A percentile compares a stretch with the other conserved stretches of the same genome.
Evolutionary conservation across 1,284 basidiomycete species (phyloP).

Genomic region (Marasmius fiardii): DNA sequence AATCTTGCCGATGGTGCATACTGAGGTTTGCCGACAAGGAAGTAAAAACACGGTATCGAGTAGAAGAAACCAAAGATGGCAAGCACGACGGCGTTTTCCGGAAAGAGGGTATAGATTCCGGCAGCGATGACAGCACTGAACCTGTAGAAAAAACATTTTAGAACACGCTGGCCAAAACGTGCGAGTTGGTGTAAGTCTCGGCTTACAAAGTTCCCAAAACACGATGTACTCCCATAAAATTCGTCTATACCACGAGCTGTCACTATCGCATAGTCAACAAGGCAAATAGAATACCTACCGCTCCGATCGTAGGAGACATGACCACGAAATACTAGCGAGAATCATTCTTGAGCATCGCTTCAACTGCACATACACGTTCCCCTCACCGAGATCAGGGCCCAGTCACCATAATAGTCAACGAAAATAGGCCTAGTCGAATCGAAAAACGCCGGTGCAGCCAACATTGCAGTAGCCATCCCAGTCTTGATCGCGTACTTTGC

Average conservation of each 20-base stretch:
- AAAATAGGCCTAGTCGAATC: slow-evolving; percentile 77
- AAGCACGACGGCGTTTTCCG: slow-evolving; percentile 72
- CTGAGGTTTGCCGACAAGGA: slow-evolving; percentile 77
- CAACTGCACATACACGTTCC: neutral
- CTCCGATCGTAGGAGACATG: slow-evolving; percentile 85
- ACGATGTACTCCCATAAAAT: slow-evolving; percentile 75
- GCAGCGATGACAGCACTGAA: slow-evolving; percentile 80
- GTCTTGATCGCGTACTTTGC: slow-evolving; percentile 89
- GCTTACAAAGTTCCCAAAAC: slow-evolving; percentile 80
- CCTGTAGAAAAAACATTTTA: slow-evolving; percentile 32
- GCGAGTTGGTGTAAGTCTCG: too few relatives aligned
- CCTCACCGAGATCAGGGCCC: slow-evolving; percentile 89
- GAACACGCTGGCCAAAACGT: slow-evolving; percentile 2
- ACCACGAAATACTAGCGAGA: slow-evolving; percentile 75
- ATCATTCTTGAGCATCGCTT: slow-evolving; percentile 9
- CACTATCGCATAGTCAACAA: slow-evolving; percentile 4
- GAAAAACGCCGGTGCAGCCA: slow-evolving; percentile 86
- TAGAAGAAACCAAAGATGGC: slow-evolving; percentile 87
- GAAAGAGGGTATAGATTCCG: slow-evolving; percentile 69
- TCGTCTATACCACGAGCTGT: slow-evolving; percentile 53
- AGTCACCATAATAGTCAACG: slow-evolving; percentile 83
- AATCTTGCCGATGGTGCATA: slow-evolving; percentile 83
- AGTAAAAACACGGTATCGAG: slow-evolving; percentile 92
- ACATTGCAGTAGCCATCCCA: slow-evolving; percentile 75
- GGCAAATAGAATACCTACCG: slow-evolving; percentile 42